Base-by-base conservation (phyloP, 192 early-diverging fungal genomes). In the Podila epicladia region DNA sequence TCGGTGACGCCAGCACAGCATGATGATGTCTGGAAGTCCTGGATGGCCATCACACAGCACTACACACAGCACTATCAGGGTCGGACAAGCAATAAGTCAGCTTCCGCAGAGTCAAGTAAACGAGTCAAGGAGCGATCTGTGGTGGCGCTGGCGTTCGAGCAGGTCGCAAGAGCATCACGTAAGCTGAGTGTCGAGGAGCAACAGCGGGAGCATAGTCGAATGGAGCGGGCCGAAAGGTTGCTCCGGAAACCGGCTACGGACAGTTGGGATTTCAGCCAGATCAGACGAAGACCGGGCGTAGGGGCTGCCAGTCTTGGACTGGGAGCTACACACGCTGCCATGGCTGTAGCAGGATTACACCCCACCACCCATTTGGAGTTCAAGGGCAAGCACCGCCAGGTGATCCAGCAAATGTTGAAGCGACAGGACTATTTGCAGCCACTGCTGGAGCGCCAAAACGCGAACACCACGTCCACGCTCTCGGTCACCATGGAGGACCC, bases 71-170 rank as follows among this genome's bases (percentile, higher is more conserved):
- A 48, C 7, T 62, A 66, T 12, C 11, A 22, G 65, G 49, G 51
- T 19, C 55, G 41, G 29, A 26, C 24, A 17, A 33, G 41, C 20
- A 2, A 50, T 6, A 48, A 33, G 38, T 41, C 13, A 6, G 13
- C 55, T 13, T 19, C 15, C 20, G 28, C 19, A 12, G 19, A 50
- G 26, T 19, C 12, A n/a, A 26, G 38, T 9, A 59, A 41, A 24
- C 7, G 17, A 5, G 55, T 22, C 31, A 45, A 69, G 33, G 77
- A 80, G 3, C 37, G 19, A 22, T 32, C 61, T 4, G 67, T 73
- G 2, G 5, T 80, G 7, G 70, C 71, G 31, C 24, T 59, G 4
- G 77, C 77, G 2, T 80, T 80, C 28, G 77, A 72, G 58, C 70
- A 79, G 32, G 65, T 68, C 11, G 76, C 65, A 20, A 79, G 31